phyloP scores from a whole-genome alignment of 2,329 filamentous ascomycete species.

The Talaromyces piceae region DNA sequence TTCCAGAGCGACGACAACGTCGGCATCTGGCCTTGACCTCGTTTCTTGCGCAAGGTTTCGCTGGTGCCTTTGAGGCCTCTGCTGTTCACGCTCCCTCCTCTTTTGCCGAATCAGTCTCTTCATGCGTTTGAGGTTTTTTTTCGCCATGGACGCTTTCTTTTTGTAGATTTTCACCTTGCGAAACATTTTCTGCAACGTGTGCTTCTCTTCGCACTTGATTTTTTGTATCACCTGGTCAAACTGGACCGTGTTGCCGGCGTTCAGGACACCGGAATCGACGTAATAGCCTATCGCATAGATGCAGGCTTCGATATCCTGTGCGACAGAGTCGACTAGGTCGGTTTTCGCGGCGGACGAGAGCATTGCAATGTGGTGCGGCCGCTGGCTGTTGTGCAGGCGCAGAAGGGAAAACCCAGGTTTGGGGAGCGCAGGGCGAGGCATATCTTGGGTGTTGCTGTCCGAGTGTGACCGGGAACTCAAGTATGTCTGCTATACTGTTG shows the following conservation, averaged over 20 bases:
- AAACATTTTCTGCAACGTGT: not conserved
- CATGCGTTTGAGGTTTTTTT: not conserved
- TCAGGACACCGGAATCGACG: conserved; percentile 2
- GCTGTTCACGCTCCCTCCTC: not conserved
- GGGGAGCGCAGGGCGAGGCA: conserved; percentile 9
- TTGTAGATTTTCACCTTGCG: not conserved
- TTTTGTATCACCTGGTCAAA: conserved; percentile 9
- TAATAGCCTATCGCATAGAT: conserved; percentile 9
- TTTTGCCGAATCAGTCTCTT: not conserved
- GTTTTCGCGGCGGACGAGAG: conserved; percentile 4
- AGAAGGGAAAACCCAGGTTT: conserved; percentile 9
- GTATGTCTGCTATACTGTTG: not conserved
- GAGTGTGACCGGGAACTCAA: no score
- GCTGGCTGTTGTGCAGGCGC: conserved; percentile 9
- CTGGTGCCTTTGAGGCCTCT: not conserved
- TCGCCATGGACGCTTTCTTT: not conserved
- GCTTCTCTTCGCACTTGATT: not conserved
- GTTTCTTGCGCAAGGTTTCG: not conserved
- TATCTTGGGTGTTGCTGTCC: not conserved
- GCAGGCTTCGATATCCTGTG: conserved; percentile 8
- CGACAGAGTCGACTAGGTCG: conserved; percentile 8
- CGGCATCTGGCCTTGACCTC: not conserved
- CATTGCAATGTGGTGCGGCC: conserved; percentile 4
- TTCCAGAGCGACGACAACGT: not conserved
- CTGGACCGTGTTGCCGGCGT: conserved; percentile 5